phyloP scores from a whole-genome alignment of 1,284 basidiomycete genomes.

The Cryptococcus jaspeensis region DNA sequence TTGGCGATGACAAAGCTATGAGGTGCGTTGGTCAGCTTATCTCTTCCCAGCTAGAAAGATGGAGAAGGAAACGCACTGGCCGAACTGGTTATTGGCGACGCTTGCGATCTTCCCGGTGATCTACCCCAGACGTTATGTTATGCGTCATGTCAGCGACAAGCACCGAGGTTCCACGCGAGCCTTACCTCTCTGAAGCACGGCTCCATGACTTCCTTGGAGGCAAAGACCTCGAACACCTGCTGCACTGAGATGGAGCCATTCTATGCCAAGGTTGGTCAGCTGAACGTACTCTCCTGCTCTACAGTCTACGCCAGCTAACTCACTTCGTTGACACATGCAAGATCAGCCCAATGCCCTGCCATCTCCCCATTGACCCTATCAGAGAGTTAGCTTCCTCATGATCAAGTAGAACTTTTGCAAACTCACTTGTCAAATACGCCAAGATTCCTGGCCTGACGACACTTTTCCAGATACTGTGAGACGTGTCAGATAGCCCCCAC shows the following conservation, averaged over 20 bases:
- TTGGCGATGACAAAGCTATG: constrained; percentile 44
- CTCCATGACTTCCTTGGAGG: constrained; percentile 37
- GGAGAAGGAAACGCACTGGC: constrained; percentile 49
- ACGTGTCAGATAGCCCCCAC: background rate
- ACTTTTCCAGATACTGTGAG: constrained; percentile 42
- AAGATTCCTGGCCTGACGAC: constrained; percentile 25
- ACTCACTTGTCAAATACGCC: constrained; percentile 39
- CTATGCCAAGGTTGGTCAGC: constrained; percentile 17
- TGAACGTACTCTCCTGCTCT: background rate
- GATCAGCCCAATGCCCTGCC: constrained; percentile 39
- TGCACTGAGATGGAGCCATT: constrained; percentile 48
- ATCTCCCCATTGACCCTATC: constrained; percentile 38
- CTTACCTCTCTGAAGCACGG: constrained; percentile 42
- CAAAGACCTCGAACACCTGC: constrained; percentile 47
- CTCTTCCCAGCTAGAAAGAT: background rate
- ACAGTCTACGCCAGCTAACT: background rate
- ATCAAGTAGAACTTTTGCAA: background rate
- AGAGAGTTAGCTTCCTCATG: background rate
- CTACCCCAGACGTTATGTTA: constrained; percentile 13
- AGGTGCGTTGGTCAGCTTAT: background rate
- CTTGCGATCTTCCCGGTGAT: constrained; percentile 35
- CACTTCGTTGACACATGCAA: constrained; percentile 43
- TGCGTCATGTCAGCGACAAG: too few relatives aligned
- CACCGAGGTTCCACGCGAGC: background rate
- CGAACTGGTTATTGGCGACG: constrained; percentile 46